Percentiles rank a stretch among this genome's conserved stretches.
Evolutionary conservation across 805 yeast species (phyloP).

Genomic region (Yarrowia keelungensis): DNA sequence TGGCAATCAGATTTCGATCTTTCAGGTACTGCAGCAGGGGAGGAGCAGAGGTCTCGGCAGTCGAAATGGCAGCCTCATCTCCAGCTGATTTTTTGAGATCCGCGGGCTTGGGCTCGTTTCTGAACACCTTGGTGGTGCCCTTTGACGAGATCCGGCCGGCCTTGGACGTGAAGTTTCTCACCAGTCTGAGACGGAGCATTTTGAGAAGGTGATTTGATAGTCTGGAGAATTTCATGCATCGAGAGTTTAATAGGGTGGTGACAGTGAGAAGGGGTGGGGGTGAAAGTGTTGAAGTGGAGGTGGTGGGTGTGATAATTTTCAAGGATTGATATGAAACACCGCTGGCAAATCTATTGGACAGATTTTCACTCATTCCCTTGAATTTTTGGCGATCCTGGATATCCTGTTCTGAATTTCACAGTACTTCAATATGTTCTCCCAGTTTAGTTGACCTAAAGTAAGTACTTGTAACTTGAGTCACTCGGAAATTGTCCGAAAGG

Average conservation of each 20-base stretch:
- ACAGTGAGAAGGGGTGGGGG: neutral
- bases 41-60: neutral
- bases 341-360: no score
- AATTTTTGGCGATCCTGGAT: no score
- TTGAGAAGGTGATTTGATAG: neutral
- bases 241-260: neutral
- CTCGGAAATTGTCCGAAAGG: no score
- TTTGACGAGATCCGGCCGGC: conserved; percentile 24
- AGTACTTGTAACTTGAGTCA: no score
- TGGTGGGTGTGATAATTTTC: no score
- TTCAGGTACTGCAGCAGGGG: conserved; percentile 26
- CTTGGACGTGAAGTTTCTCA: conserved; percentile 33
- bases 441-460: no score
- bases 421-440: no score
- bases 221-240: conserved; percentile 27
- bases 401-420: no score
- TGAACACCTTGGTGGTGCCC: neutral
- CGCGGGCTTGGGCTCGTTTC: conserved; percentile 26
- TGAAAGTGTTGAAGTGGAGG: no score
- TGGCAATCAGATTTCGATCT: conserved; percentile 16
- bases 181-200: conserved; percentile 23
- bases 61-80: conserved; percentile 8
- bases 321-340: no score
- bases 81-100: neutral
- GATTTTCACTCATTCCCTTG: no score